phyloP scores from a whole-genome alignment of 225 moss, liverwort and hornwort genomes.

The Straminergon stramineum region DNA sequence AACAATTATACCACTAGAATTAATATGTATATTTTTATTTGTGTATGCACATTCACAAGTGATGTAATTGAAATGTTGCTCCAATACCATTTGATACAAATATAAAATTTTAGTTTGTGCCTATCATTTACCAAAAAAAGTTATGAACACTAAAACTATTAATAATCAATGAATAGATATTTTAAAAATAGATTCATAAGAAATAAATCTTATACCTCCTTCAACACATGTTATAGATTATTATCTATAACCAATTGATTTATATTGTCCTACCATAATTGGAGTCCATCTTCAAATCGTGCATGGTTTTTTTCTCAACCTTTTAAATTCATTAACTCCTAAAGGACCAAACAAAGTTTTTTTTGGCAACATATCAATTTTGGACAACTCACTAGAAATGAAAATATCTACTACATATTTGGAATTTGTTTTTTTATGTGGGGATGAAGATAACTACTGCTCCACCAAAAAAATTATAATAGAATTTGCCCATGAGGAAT shows the following conservation, averaged over 20 bases:
- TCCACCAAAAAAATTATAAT: not conserved
- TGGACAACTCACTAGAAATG: accelerated
- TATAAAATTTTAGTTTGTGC: not conserved
- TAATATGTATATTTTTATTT: not conserved
- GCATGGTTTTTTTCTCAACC: not conserved
- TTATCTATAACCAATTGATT: not conserved
- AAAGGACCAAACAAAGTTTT: not conserved
- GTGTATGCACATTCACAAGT: not conserved
- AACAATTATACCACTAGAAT: not conserved
- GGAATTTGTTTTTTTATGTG: too few species aligned
- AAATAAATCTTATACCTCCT: not conserved
- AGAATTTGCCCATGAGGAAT: accelerated
- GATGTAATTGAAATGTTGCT: not conserved
- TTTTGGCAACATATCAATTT: not conserved
- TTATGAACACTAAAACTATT: not conserved
- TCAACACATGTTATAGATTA: not conserved
- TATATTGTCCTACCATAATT: not conserved
- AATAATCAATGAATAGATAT: not conserved
- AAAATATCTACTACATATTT: not conserved
- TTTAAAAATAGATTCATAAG: not conserved
- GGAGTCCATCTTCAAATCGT: not conserved
- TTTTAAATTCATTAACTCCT: not conserved
- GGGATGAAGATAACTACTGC: accelerated
- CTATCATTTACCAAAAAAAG: not conserved
- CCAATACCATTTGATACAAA: not conserved